Evolutionary conservation across 495 filamentous ascomycete genomes (phyloP), one percentile per base, ranked within the genome.

Genomic region (Penicillium arizonense): DNA sequence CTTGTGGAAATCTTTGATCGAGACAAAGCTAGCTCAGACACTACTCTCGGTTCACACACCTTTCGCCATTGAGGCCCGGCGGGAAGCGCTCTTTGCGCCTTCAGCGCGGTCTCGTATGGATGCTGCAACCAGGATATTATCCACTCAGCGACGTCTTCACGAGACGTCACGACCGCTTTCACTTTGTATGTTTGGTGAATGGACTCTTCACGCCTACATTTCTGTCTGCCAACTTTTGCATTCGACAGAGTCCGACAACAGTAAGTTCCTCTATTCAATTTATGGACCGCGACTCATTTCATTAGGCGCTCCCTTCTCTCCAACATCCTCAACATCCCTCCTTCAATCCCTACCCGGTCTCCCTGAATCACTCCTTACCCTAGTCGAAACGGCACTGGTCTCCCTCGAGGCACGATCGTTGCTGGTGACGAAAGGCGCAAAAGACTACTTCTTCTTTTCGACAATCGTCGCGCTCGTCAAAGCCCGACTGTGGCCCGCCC

Each of bases 381-480:
- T 77, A 10, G 65, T 70, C 11, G 74, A 77, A 42, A 58, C 59
- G 16, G 60, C 58, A 14, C 56, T 77, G n/a, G 41, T 64, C 26
- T 66, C 62, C 13, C 58, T 77, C 2, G 72, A 77, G 54, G 51
- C 50, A 7, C 67, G 67, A 1, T 65, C 68, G 34, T 52, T 71
- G 12, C 53, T 70, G 7, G 59, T 77, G 5, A 62, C 73, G 46
- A 77, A 77, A 42, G 72, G 74, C 1, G 71, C 72, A 3, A 77
- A 75, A 42, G 72, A 77, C 42, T 77, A 74, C 46, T 75, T 74
- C 44, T 75, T 75, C 53, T 61, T 75, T 39, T 75, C 71, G 0
- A 74, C 73, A 3, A 69, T 77, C 23, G 46, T 71, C 10, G 68
- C 71, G 7, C 43, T 75, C 3, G 74, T 73, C 35, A 77, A 75